Conservation (phyloP, 148 eudicot genomes). For the Spergularia marina region DNA sequence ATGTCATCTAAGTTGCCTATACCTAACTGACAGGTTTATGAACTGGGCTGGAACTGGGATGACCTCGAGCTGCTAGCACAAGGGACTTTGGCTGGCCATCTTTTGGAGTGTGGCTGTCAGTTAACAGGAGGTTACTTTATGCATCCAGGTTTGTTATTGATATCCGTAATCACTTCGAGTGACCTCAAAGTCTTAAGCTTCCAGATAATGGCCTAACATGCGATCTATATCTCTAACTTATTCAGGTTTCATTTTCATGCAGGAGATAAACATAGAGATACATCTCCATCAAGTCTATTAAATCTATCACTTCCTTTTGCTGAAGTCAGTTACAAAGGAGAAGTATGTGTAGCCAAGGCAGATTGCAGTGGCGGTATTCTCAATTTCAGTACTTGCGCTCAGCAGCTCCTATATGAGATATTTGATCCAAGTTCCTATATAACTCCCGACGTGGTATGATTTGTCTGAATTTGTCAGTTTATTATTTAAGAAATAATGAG, state of each 20-base stretch:
- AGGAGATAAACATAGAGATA: conserved; percentile 80
- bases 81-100: conserved; percentile 93
- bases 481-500: not conserved
- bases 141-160: conserved; percentile 70
- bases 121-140: conserved; percentile 96
- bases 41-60: conserved; percentile 97
- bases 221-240: not conserved
- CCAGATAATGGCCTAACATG: not conserved
- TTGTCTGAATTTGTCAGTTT: not conserved
- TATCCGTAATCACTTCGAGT: not conserved
- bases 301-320: conserved; percentile 86
- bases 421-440: conserved; percentile 87
- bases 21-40: conserved; percentile 62
- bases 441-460: conserved; percentile 92
- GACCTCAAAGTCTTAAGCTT: not conserved
- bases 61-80: conserved; percentile 71
- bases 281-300: conserved; percentile 58
- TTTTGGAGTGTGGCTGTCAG: conserved; percentile 98
- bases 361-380: conserved; percentile 81
- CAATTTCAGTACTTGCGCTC: conserved; percentile 72
- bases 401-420: conserved; percentile 95
- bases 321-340: conserved; percentile 69
- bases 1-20: conserved; percentile 5
- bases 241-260: conserved; percentile 14
- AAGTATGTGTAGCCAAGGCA: conserved; percentile 74